Evolutionary conservation across 2,329 filamentous ascomycete genomes (phyloP).

Genomic region (Cordyceps cicadae): DNA sequence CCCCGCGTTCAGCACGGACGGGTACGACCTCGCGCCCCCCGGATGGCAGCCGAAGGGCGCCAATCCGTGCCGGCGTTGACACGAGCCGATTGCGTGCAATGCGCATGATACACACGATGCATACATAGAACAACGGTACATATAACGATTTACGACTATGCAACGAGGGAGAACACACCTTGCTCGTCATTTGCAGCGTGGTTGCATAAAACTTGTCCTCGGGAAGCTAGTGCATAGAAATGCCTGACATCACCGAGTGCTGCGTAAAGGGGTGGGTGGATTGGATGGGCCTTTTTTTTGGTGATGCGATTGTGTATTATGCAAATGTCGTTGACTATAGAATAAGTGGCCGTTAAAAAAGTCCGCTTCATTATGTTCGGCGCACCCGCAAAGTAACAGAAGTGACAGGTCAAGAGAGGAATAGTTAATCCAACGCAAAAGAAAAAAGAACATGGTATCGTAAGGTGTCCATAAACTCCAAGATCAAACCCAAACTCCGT

Average conservation of each 20-base stretch:
- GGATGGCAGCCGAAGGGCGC: constrained; percentile 8
- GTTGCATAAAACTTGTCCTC: neutral
- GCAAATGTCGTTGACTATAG: no score
- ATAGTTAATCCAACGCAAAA: no score
- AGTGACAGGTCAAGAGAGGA: neutral
- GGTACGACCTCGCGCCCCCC: constrained; percentile 5
- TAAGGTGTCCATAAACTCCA: neutral
- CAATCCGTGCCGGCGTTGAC: neutral
- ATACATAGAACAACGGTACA: neutral
- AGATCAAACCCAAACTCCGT: neutral
- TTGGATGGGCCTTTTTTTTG: no score
- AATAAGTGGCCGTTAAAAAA: no score
- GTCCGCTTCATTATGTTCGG: no score
- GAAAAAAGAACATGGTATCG: neutral
- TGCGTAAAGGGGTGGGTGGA: no score
- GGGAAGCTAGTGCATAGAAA: neutral
- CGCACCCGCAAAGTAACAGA: no score
- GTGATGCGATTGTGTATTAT: no score
- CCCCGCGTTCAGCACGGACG: constrained; percentile 4
- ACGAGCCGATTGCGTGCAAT: neutral
- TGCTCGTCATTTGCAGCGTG: neutral
- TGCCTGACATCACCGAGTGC: neutral
- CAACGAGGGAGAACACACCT: neutral
- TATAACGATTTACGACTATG: neutral
- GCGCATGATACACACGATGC: no score